Evolutionary conservation across 495 filamentous ascomycete species (phyloP).

Genomic region (Penicillium nucicola): DNA sequence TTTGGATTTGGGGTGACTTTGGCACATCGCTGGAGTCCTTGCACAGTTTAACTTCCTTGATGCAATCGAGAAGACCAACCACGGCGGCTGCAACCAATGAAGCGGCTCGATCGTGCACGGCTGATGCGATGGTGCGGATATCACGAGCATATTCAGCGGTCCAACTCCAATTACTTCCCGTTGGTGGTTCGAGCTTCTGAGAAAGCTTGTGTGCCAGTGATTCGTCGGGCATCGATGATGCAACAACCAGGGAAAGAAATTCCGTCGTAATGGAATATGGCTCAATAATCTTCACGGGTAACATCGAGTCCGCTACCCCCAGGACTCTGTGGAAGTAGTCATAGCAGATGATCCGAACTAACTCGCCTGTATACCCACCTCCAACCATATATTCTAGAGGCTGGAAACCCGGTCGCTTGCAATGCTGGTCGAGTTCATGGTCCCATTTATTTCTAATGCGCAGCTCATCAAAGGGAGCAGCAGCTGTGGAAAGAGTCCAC

Average conservation of each 20-base stretch:
- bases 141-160: conserved; percentile 48
- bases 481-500: conserved; percentile 69
- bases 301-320: conserved; percentile 11
- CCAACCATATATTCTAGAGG: conserved; percentile 80
- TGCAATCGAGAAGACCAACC: conserved; percentile 59
- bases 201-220: conserved; percentile 43
- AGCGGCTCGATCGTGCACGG: conserved; percentile 60
- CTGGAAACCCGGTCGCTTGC: conserved; percentile 69
- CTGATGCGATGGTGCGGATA: conserved; percentile 52
- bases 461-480: conserved; percentile 54
- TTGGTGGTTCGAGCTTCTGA: conserved; percentile 44
- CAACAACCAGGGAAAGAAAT: conserved; percentile 59
- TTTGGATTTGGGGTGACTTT: background rate
- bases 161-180: conserved; percentile 48
- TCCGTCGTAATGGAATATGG: conserved; percentile 61
- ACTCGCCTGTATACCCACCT: conserved; percentile 71
- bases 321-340: conserved; percentile 53
- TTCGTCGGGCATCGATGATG: conserved; percentile 32
- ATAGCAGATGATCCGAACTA: conserved; percentile 61
- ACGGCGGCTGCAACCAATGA: conserved; percentile 63
- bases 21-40: background rate
- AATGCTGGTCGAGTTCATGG: conserved; percentile 51
- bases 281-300: conserved; percentile 49
- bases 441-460: conserved; percentile 66
- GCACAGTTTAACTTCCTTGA: conserved; percentile 50